Percentiles rank a stretch among this genome's conserved stretches.
phyloP scores from a whole-genome alignment of 345 rosid genomes.

The Lepidium sativum region DNA sequence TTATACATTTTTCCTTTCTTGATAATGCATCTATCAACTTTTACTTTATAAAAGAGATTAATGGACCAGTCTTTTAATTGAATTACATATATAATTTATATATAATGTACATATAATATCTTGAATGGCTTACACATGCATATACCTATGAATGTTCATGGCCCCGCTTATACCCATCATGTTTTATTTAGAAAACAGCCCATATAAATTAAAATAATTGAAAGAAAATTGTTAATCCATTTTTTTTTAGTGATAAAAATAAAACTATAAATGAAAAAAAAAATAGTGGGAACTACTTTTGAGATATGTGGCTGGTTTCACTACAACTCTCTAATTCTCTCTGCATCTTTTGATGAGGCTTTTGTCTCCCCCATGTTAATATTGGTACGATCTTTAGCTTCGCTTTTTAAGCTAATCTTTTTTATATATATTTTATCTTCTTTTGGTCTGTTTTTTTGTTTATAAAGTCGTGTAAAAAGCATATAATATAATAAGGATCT shows the following conservation, averaged over 20 bases:
- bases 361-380: conserved; percentile 41
- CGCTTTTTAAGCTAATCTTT: conserved; percentile 23
- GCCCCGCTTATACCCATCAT: conserved; percentile 20
- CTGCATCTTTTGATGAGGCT: conserved; percentile 49
- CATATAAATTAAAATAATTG: conserved; percentile 22
- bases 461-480: conserved; percentile 25
- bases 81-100: neutral
- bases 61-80: conserved; percentile 21
- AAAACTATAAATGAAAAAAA: neutral
- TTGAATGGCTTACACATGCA: conserved; percentile 27
- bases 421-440: neutral
- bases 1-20: conserved; percentile 2
- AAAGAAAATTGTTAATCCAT: conserved; percentile 15
- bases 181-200: conserved; percentile 24
- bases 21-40: conserved; percentile 10
- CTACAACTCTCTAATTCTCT: conserved; percentile 11
- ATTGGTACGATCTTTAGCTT: conserved; percentile 27
- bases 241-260: neutral
- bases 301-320: conserved; percentile 40
- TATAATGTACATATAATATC: neutral
- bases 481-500: neutral
- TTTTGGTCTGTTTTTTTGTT: conserved; percentile 24
- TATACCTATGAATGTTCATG: conserved; percentile 24
- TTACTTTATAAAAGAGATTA: conserved; percentile 20
- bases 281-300: conserved; percentile 61